A percentile compares a stretch with the other conserved stretches of the same genome.
Conservation (phyloP, 2,329 filamentous ascomycete genomes). For the Aspergillus piperis region DNA sequence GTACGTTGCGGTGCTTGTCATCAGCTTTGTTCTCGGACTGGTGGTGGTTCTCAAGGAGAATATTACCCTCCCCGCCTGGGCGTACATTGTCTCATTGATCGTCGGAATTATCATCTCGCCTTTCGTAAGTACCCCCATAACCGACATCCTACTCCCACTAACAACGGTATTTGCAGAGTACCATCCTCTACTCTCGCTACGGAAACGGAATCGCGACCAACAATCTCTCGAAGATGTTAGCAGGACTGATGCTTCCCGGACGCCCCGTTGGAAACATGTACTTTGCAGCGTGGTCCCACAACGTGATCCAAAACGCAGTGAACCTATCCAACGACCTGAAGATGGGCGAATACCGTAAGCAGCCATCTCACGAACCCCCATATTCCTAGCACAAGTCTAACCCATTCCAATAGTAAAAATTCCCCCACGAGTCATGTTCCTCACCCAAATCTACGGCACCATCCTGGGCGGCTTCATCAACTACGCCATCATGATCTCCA, state of each 20-base stretch:
- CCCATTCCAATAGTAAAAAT: slow-evolving; percentile 50
- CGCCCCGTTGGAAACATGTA: slow-evolving; percentile 29
- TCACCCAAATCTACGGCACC: slow-evolving; percentile 59
- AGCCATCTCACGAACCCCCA: background rate
- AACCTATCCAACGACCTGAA: slow-evolving; percentile 27
- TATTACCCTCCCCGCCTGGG: slow-evolving; percentile 52
- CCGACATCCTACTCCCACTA: background rate
- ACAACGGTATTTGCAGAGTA: background rate
- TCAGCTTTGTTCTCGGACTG: slow-evolving; percentile 51
- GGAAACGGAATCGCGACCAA: slow-evolving; percentile 24
- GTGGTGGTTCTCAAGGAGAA: slow-evolving; percentile 51
- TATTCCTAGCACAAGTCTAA: background rate
- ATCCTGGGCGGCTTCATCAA: slow-evolving; percentile 57
- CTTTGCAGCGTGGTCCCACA: slow-evolving; percentile 33
- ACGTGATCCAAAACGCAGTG: slow-evolving; percentile 29
- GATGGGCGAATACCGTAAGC: slow-evolving; percentile 17
- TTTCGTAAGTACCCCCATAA: slow-evolving; percentile 30
- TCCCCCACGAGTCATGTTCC: slow-evolving; percentile 57
- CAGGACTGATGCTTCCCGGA: slow-evolving; percentile 26
- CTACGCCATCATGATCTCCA: slow-evolving; percentile 59
- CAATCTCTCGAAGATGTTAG: slow-evolving; percentile 32
- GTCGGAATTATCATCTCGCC: slow-evolving; percentile 51
- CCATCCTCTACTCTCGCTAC: slow-evolving; percentile 21
- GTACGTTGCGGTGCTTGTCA: slow-evolving; percentile 46
- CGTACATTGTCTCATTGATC: slow-evolving; percentile 49